Evolutionary conservation across 352 stramenopile genomes (phyloP).

Genomic region (Stramenopiles sp.): DNA sequence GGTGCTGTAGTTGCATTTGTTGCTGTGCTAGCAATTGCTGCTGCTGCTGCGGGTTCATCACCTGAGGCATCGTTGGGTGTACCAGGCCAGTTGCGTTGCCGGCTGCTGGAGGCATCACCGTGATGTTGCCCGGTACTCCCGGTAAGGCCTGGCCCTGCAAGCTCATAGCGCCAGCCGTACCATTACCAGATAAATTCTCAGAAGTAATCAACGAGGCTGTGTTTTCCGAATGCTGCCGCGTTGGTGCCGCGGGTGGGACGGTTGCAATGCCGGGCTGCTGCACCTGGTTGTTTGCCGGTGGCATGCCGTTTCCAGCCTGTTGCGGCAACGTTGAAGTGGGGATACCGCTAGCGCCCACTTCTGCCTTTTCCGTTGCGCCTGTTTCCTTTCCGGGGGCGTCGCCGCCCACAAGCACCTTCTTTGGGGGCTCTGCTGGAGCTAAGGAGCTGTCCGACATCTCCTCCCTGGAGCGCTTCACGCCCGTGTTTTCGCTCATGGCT

Average conservation of each 20-base stretch:
- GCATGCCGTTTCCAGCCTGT: not conserved
- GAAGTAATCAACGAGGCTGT: not conserved
- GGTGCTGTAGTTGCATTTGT: not conserved
- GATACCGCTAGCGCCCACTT: too few species aligned
- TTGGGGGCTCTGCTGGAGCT: not conserved
- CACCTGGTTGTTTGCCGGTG: not conserved
- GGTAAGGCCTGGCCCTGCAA: too few species aligned
- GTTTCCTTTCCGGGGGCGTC: not conserved
- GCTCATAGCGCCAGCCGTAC: too few species aligned
- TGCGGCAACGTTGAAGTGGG: too few species aligned
- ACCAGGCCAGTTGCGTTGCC: too few species aligned
- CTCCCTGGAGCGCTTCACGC: not conserved
- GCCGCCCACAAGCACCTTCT: not conserved
- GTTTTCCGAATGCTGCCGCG: not conserved
- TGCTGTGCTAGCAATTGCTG: not conserved
- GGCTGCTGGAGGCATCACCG: too few species aligned
- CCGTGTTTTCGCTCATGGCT: not conserved
- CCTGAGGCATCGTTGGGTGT: too few species aligned
- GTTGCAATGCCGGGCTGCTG: not conserved
- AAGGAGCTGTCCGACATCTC: not conserved
- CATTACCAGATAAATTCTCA: not conserved
- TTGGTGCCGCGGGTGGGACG: not conserved
- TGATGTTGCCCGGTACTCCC: too few species aligned
- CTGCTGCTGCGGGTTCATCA: too few species aligned
- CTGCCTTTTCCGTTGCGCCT: not conserved